Evolutionary conservation across 805 yeast species (phyloP).

Genomic region (Suhomyces sp.): DNA sequence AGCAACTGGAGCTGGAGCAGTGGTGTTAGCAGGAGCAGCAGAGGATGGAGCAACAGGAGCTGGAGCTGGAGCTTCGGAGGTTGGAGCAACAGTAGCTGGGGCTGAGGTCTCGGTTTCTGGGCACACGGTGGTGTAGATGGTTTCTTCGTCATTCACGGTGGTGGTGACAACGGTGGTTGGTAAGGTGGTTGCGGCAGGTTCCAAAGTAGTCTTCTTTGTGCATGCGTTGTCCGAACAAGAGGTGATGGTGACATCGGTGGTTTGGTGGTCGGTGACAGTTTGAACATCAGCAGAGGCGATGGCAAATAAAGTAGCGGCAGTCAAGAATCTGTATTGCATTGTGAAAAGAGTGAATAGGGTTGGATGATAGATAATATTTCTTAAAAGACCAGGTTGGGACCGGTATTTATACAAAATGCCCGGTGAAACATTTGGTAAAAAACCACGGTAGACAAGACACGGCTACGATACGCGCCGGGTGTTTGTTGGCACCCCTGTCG

Average conservation of each 20-base stretch:
- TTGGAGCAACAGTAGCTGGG: constrained; percentile 3
- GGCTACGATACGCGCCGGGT: not conserved
- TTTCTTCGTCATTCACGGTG: constrained; percentile 7
- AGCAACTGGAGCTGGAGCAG: constrained; percentile 8
- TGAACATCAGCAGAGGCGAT: constrained; percentile 16
- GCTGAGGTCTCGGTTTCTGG: constrained; percentile 8
- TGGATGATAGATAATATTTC: not conserved
- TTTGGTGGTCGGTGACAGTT: constrained; percentile 21
- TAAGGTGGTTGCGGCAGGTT: constrained; percentile 9
- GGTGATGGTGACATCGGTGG: constrained; percentile 35
- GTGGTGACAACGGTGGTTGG: constrained; percentile 1
- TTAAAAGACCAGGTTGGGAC: not conserved
- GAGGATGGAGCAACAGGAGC: constrained; percentile 5
- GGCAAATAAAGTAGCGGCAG: constrained; percentile 20
- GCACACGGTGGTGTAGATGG: constrained; percentile 19
- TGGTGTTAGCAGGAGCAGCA: constrained; percentile 6
- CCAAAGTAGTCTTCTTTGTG: constrained; percentile 21
- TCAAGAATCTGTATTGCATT: constrained; percentile 23
- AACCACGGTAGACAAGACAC: not conserved
- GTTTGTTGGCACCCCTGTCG: constrained; percentile 5
- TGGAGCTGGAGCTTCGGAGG: constrained; percentile 5
- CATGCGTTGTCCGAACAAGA: constrained; percentile 32
- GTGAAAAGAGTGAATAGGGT: constrained; percentile 8
- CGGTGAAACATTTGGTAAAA: not conserved
- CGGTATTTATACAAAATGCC: constrained; percentile 2